Evolutionary conservation across 1,139 yeast genomes (phyloP), one percentile per base, ranked within the genome.

Genomic region (Suhomyces maxii): DNA sequence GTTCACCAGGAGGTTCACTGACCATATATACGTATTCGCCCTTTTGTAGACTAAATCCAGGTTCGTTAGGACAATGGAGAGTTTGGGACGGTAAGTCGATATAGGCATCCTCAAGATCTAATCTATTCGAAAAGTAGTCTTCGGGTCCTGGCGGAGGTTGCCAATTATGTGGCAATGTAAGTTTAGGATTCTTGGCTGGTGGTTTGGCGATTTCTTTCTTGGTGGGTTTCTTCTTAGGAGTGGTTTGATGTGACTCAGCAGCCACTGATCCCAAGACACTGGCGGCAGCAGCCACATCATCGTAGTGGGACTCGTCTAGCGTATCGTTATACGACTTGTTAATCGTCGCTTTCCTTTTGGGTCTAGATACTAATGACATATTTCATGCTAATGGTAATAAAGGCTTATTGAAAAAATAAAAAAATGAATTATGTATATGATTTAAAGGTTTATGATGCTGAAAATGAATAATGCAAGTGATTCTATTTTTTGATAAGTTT

Each of bases 1-100:
- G 97, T 57, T 91, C 98, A 1, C 96, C 95, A 0, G 97, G 93
- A 0, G 97, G 97, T 62, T 89, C 97, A 53, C 95, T 84, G 26
- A 90, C 77, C 82, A 93, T 83, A 62, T 88, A 91, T 6, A 91
- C 86, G 53, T 77, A 84, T 48, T 91, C 96, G 25, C 80, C 82
- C 50, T 79, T 80, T 7, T 53, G 53, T 18, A 80, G 53, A 36
- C 58, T 60, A 44, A 67, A 67, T 1, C n/a, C 36, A 6, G 56
- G 54, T 43, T 66, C 69, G 40, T 64, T 48, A 8, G 78, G 78
- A 50, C 78, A 73, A 42, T 57, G 55, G 34, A 76, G 54, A 0
- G 68, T 60, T 48, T 73, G 76, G 2, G 54, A 39, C 3, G 48
- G 49, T 39, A 65, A 47, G 46, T 73, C 71, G 13, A 76, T 61